Conservation (phyloP, 2,329 filamentous ascomycete species). For the Aureobasidium sp. region DNA sequence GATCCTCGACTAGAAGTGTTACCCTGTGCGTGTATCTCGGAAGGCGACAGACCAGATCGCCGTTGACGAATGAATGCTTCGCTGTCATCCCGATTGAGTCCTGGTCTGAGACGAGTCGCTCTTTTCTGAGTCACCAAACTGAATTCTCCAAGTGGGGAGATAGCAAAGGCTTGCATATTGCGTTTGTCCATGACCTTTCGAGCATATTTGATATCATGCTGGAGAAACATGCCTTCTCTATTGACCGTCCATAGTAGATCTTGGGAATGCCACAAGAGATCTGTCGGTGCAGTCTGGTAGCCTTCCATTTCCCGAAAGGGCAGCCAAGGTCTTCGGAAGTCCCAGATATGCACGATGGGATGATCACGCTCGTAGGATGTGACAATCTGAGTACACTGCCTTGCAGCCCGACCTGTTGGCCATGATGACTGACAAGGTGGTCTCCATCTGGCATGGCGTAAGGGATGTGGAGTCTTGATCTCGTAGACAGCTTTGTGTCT, state of each 20-base stretch:
- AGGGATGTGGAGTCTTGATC: conserved; percentile 52
- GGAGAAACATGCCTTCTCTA: conserved; percentile 51
- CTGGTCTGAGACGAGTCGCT: conserved; percentile 16
- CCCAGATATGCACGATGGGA: conserved; percentile 54
- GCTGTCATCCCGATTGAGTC: conserved; percentile 4
- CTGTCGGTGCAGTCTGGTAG: conserved; percentile 46
- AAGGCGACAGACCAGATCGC: background rate
- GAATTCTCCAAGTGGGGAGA: conserved; percentile 50
- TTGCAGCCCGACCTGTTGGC: conserved; percentile 41
- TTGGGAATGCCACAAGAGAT: conserved; percentile 56
- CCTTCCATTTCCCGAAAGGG: conserved; percentile 53
- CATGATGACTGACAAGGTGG: conserved; percentile 50
- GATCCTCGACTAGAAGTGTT: conserved; percentile 23
- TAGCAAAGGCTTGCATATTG: conserved; percentile 46
- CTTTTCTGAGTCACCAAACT: conserved; percentile 46
- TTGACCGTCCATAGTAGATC: conserved; percentile 58
- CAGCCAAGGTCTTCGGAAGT: conserved; percentile 51
- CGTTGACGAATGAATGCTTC: conserved; percentile 6
- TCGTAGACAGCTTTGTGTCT: conserved; percentile 51
- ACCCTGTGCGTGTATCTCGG: background rate
- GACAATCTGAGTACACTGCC: conserved; percentile 53
- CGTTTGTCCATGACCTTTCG: conserved; percentile 50
- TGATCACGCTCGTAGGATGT: conserved; percentile 55
- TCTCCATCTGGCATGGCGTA: conserved; percentile 54
- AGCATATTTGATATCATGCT: conserved; percentile 53